These are phyloP conservation scores for Hyaloraphidium curvatum DNA, from an alignment of 192 early-diverging fungal genomes.

Conservation along the genomic window DNA sequence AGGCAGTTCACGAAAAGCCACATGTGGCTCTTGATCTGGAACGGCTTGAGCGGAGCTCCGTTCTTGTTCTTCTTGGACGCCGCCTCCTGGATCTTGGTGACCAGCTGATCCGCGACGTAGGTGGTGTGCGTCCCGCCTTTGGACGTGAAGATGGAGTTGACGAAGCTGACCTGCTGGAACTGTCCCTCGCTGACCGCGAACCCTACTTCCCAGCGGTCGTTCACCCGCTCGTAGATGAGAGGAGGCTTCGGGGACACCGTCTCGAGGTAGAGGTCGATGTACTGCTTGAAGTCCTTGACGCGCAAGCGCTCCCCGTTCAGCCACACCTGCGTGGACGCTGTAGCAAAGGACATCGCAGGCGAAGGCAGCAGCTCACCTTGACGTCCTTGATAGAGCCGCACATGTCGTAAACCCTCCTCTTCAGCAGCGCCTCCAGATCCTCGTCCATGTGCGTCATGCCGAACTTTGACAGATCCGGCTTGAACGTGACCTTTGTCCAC, in stretches of 20 bases:
- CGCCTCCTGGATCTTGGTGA: conserved; percentile 38
- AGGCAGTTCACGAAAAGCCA: conserved; percentile 84
- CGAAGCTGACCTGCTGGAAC: conserved; percentile 90
- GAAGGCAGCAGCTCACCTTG: conserved; percentile 23
- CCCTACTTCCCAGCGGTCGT: conserved; percentile 81
- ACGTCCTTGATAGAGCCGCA: conserved; percentile 67
- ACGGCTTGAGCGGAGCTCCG: conserved; percentile 46
- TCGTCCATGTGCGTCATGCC: conserved; percentile 69
- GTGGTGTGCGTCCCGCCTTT: conserved; percentile 85
- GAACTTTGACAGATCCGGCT: conserved; percentile 81
- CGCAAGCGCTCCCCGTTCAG: conserved; percentile 66
- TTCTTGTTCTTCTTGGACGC: conserved; percentile 64
- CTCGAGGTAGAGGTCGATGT: conserved; percentile 56
- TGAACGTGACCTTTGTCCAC: conserved; percentile 84
- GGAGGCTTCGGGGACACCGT: conserved; percentile 8
- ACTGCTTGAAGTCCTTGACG: conserved; percentile 78
- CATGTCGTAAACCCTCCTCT: conserved; percentile 84
- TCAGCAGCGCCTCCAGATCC: conserved; percentile 68
- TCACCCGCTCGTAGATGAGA: conserved; percentile 54
- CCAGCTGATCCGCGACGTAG: conserved; percentile 64
- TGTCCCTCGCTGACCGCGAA: conserved; percentile 85
- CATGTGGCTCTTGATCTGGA: conserved; percentile 75
- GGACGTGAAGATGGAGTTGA: conserved; percentile 86
- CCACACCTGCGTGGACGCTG: conserved; percentile 18
- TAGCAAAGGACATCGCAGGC: neutral